Base-by-base conservation (phyloP, 192 early-diverging fungal genomes). In the Lobosporangium transversale region DNA sequence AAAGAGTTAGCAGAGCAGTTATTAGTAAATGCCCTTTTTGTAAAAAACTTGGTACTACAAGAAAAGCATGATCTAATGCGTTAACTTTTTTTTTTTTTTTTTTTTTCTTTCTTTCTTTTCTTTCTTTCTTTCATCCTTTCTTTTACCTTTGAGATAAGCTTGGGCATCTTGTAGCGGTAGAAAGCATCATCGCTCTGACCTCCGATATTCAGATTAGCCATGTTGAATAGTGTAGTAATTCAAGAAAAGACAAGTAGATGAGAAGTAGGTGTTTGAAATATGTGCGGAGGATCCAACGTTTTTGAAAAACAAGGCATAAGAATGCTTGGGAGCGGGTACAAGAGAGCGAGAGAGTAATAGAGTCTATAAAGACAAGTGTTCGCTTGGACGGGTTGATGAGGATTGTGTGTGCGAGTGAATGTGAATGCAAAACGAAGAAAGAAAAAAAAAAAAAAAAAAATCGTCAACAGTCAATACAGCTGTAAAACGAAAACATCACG, bases 121-220 rank as follows among this genome's bases (percentile, higher is more conserved):
- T n/a, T n/a, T n/a, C n/a, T n/a, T n/a, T n/a, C n/a, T n/a, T n/a
- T n/a, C n/a, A n/a, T n/a, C n/a, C n/a, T n/a, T n/a, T n/a, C n/a
- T n/a, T n/a, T n/a, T 89, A 85, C 82, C 84, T 93, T 93, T 68
- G 85, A 83, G 64, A 86, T 80, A 45, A 98, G 85, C 60, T 87
- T 90, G 35, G 96, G 97, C 97, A 99, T 99, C 85, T 97, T 98
- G 90, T 99, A 99, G 48, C 97, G 93, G 87, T 98, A 96, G 79
- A 95, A 99, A 80, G 91, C 84, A 88, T 99, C 97, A 60, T 91
- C 86, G 61, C 91, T 88, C 80, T 96, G 93, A 73, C 93, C 88
- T 57, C 92, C 88, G 76, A 98, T 94, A 84, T 98, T 98, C 68
- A 92, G 80, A 75, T 84, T 80, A 83, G 86, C 84, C 90, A 91